Conservation (phyloP, 306 rosid genomes). For the Potentilla sterilis region DNA sequence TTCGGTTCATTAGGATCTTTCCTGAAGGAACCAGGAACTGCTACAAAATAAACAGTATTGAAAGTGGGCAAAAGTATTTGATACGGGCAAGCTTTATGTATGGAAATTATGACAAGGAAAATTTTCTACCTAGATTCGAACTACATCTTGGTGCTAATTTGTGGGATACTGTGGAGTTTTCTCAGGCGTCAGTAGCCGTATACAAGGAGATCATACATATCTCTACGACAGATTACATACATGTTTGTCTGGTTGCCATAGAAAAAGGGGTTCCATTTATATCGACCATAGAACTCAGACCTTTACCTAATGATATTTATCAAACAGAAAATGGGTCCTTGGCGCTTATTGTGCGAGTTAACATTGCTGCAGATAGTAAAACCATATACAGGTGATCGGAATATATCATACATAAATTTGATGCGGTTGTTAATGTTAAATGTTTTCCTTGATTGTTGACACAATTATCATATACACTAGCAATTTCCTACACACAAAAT, state of each 20-base stretch:
- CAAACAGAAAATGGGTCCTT: too few species aligned
- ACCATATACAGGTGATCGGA: too few species aligned
- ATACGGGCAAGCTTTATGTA: conserved; percentile 31
- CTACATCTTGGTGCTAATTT: conserved; percentile 28
- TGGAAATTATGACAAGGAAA: conserved; percentile 36
- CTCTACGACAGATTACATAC: not conserved
- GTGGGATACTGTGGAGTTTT: not conserved
- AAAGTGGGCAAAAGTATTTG: conserved; percentile 15
- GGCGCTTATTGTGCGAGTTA: too few species aligned
- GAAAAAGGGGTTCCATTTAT: conserved; percentile 21
- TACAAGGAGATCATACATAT: conserved; percentile 16
- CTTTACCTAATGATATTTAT: too few species aligned
- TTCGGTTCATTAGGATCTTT: conserved; percentile 17
- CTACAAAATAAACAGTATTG: not conserved
- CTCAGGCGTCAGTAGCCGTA: too few species aligned
- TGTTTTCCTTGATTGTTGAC: too few species aligned
- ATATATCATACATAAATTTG: too few species aligned
- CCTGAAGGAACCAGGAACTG: conserved; percentile 32
- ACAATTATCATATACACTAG: too few species aligned
- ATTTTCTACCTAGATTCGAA: not conserved
- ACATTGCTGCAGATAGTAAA: too few species aligned
- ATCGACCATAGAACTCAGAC: not conserved
- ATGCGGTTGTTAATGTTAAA: too few species aligned
- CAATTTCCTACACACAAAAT: too few species aligned
- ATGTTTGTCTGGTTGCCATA: conserved; percentile 19